Percentiles rank a stretch among this genome's conserved stretches.
These are phyloP conservation scores for Trypanosoma lewisi DNA, from an alignment of 208 protist genomes.

Conservation along the genomic window DNA sequence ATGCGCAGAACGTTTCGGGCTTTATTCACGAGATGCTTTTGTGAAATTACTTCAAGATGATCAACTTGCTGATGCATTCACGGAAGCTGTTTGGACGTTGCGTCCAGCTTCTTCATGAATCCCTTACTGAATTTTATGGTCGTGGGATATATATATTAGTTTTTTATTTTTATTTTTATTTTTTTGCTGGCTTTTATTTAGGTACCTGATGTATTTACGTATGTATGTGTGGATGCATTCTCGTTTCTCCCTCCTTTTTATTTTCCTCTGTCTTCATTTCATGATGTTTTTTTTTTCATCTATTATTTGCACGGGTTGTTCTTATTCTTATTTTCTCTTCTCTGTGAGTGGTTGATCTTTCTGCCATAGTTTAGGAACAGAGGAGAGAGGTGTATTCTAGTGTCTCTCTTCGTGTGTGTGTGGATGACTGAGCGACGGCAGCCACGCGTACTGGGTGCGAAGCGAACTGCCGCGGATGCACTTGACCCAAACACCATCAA, in stretches of 20 bases:
- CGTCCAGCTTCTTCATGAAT: neutral
- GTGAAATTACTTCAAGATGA: conserved; percentile 13
- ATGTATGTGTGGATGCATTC: too few relatives aligned
- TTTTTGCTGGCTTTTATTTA: too few relatives aligned
- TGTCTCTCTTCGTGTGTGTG: too few relatives aligned
- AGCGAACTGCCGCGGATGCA: conserved; percentile 57
- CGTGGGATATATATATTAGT: too few relatives aligned
- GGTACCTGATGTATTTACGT: too few relatives aligned
- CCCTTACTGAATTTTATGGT: neutral
- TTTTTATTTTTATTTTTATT: too few relatives aligned
- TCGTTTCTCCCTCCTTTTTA: too few relatives aligned
- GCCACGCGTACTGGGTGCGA: conserved; percentile 71
- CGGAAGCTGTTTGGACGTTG: neutral
- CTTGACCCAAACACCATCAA: conserved; percentile 15
- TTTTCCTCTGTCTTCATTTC: neutral
- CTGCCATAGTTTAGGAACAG: conserved; percentile 18
- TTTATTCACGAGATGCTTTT: conserved; percentile 14
- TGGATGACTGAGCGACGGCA: conserved; percentile 29
- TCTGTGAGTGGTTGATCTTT: neutral
- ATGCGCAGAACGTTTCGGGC: neutral
- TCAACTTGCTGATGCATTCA: neutral
- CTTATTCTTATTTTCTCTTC: conserved; percentile 2
- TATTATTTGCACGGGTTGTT: neutral
- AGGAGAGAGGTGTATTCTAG: too few relatives aligned
- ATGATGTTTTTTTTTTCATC: neutral